These are phyloP conservation scores for Durio zibethinus DNA, from an alignment of 345 rosid genomes.

Conservation along the genomic window DNA sequence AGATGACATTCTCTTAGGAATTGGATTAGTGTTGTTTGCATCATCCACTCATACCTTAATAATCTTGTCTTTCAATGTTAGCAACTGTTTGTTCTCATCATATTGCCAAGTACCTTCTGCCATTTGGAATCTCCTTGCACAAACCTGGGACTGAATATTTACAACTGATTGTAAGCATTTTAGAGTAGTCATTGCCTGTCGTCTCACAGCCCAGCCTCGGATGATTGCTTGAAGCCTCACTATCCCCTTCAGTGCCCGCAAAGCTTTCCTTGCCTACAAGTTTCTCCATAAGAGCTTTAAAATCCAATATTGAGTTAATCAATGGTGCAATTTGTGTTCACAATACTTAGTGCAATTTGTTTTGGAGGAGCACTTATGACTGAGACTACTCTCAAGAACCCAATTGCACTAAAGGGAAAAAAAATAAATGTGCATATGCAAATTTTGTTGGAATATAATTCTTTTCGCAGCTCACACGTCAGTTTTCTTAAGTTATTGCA, in stretches of 20 bases:
- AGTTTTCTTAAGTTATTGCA: background rate
- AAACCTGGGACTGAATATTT: slow-evolving; percentile 70
- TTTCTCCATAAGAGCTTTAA: background rate
- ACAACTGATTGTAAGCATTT: slow-evolving; percentile 84
- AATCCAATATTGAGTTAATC: background rate
- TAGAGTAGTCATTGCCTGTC: slow-evolving; percentile 72
- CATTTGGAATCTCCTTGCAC: slow-evolving; percentile 47
- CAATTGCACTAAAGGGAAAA: background rate
- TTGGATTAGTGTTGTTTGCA: background rate
- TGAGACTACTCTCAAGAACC: background rate
- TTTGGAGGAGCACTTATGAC: background rate
- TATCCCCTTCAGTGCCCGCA: slow-evolving; percentile 85
- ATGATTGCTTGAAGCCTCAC: slow-evolving; percentile 90
- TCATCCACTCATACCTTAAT: slow-evolving; percentile 36
- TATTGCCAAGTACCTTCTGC: slow-evolving; percentile 30
- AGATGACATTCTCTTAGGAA: background rate
- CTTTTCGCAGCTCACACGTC: background rate
- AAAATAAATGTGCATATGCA: too few species aligned
- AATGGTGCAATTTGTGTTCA: background rate
- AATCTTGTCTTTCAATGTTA: slow-evolving; percentile 47
- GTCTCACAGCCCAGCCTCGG: slow-evolving; percentile 73
- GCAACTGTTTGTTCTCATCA: slow-evolving; percentile 43
- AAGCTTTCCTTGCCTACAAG: slow-evolving; percentile 83
- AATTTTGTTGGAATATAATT: background rate
- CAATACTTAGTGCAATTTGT: background rate